A percentile compares a stretch with the other conserved stretches of the same genome.
Conservation (phyloP, 1,284 basidiomycete species). For the Exobasidium rhododendri region DNA sequence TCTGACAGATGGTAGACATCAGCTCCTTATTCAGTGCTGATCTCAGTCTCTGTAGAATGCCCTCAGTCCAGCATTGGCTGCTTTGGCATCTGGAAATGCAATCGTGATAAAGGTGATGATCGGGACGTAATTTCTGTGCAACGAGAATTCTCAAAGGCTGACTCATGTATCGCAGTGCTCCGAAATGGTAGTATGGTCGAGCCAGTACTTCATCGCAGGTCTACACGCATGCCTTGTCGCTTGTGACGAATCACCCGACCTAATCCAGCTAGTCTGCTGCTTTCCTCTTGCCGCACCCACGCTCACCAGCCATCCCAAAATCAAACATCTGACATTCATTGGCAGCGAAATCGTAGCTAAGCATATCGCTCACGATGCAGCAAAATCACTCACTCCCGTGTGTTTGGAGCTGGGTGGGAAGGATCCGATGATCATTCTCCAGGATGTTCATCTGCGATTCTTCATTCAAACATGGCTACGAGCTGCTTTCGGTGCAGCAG, state of each 20-base stretch:
- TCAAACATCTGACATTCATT: constrained; percentile 77
- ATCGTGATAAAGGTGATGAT: constrained; percentile 74
- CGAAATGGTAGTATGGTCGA: constrained; percentile 48
- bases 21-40: too few species aligned
- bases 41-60: constrained; percentile 62
- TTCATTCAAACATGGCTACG: constrained; percentile 58
- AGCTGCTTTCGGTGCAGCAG: constrained; percentile 67
- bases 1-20: neutral
- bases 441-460: constrained; percentile 57
- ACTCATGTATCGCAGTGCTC: constrained; percentile 7
- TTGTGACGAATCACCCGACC: constrained; percentile 73
- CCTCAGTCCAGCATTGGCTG: constrained; percentile 85
- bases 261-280: constrained; percentile 65
- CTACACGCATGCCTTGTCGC: constrained; percentile 56
- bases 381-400: constrained; percentile 78
- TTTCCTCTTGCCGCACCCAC: constrained; percentile 80
- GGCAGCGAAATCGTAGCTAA: constrained; percentile 86
- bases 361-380: constrained; percentile 77
- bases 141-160: constrained; percentile 68
- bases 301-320: constrained; percentile 72
- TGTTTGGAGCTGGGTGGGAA: constrained; percentile 79
- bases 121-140: constrained; percentile 79
- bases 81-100: constrained; percentile 84
- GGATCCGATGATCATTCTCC: constrained; percentile 61
- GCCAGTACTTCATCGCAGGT: constrained; percentile 62